A percentile compares a stretch with the other conserved stretches of the same genome.
These are phyloP conservation scores for Phanerochaete carnosa DNA, from an alignment of 768 basidiomycete genomes.

Conservation along the genomic window DNA sequence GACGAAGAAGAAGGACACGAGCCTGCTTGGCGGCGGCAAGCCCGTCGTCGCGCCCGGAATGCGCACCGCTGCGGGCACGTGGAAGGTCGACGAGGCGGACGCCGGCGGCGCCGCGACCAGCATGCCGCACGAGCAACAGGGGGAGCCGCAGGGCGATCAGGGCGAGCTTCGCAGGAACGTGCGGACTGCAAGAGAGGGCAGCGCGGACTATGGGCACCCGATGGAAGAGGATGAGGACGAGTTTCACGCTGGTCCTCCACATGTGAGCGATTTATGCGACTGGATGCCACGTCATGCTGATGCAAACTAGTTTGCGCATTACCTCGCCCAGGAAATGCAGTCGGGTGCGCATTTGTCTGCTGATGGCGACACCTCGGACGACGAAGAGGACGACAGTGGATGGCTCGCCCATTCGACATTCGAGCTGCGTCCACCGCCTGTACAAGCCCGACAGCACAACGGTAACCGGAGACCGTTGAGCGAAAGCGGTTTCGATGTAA, in stretches of 20 bases:
- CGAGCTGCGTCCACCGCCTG: constrained; percentile 30
- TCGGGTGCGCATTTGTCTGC: constrained; percentile 55
- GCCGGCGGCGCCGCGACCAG: constrained; percentile 16
- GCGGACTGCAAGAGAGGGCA: constrained; percentile 45
- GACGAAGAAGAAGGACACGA: constrained; percentile 78
- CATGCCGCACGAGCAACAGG: constrained; percentile 7
- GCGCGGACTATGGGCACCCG: constrained; percentile 60
- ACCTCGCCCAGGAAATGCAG: constrained; percentile 72
- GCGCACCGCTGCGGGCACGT: constrained; percentile 62
- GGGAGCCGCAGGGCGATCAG: constrained; percentile 42
- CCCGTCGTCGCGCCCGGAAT: constrained; percentile 48
- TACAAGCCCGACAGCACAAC: constrained; percentile 21
- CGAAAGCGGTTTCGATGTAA: constrained; percentile 28
- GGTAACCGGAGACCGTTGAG: constrained; percentile 29
- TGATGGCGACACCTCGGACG: constrained; percentile 49
- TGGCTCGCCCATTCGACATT: constrained; percentile 83
- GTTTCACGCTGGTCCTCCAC: constrained; percentile 39
- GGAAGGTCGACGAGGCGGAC: constrained; percentile 68
- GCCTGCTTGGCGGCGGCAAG: constrained; percentile 83
- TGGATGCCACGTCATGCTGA: background rate
- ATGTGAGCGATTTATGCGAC: constrained; percentile 29
- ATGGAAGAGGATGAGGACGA: constrained; percentile 42
- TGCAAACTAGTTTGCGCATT: constrained; percentile 65
- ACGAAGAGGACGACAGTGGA: constrained; percentile 70
- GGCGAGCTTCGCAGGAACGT: constrained; percentile 60